Conservation (phyloP, 805 yeast genomes). For the Zygotorulaspora sp. region DNA sequence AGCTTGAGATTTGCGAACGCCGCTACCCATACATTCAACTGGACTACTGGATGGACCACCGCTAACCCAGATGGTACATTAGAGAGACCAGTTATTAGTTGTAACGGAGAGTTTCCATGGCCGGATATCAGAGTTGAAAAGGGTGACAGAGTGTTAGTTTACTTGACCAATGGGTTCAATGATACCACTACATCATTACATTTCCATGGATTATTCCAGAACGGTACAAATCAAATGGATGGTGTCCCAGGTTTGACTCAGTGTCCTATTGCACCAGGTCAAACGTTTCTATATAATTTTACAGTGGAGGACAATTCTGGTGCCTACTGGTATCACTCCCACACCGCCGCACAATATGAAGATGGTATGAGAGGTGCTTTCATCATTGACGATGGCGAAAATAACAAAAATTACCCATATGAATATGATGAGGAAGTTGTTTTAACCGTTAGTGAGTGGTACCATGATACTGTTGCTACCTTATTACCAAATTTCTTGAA, state of each 20-base stretch:
- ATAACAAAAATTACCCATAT: constrained; percentile 50
- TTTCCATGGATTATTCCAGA: constrained; percentile 86
- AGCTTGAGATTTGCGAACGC: constrained; percentile 14
- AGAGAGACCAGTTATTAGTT: constrained; percentile 41
- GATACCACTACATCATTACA: constrained; percentile 70
- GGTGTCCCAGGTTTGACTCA: constrained; percentile 87
- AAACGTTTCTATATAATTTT: constrained; percentile 76
- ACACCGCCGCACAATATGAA: constrained; percentile 82
- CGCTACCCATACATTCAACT: constrained; percentile 56
- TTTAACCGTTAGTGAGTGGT: constrained; percentile 80
- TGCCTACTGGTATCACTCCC: constrained; percentile 97
- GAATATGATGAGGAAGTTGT: constrained; percentile 76
- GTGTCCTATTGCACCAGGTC: constrained; percentile 86
- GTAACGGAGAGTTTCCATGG: constrained; percentile 65
- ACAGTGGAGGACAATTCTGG: constrained; percentile 80
- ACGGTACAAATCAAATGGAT: constrained; percentile 74
- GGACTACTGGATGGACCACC: constrained; percentile 58
- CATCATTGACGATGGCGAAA: constrained; percentile 62
- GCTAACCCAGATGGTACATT: constrained; percentile 40
- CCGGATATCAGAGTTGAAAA: constrained; percentile 73
- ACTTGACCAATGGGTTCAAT: constrained; percentile 68
- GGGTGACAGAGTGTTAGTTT: constrained; percentile 73
- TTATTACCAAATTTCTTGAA: constrained; percentile 55
- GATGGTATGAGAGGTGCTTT: constrained; percentile 87
- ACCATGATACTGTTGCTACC: constrained; percentile 55